These are phyloP conservation scores for Juncus effusus DNA, from an alignment of 176 grass and related monocot genomes.

Conservation along the genomic window DNA sequence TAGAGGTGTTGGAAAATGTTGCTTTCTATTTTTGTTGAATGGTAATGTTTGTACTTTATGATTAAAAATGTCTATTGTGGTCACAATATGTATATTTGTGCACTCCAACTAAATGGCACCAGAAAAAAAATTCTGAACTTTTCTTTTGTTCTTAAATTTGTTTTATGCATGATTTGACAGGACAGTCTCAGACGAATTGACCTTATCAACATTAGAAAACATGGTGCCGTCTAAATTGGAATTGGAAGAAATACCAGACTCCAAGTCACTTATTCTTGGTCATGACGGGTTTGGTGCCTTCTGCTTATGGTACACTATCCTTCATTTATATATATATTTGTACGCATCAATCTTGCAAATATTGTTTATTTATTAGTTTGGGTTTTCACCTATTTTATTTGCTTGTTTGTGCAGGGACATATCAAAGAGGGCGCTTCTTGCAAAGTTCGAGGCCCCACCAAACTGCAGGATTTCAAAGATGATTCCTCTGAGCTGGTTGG, in stretches of 20 bases:
- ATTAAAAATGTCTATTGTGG: too few relatives aligned
- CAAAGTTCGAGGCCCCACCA: constrained; percentile 34
- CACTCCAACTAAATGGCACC: too few relatives aligned
- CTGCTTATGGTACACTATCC: constrained; percentile 71
- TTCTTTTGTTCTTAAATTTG: too few relatives aligned
- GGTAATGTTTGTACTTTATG: too few relatives aligned
- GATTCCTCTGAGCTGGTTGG: constrained; percentile 59
- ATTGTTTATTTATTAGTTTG: too few relatives aligned
- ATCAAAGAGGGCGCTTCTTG: constrained; percentile 30
- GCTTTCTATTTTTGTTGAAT: too few relatives aligned
- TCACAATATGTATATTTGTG: too few relatives aligned
- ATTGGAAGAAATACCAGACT: constrained; percentile 62
- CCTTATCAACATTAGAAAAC: constrained; percentile 50
- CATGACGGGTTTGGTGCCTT: constrained; percentile 75
- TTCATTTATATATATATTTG: background rate
- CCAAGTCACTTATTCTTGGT: constrained; percentile 50
- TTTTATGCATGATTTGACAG: constrained; percentile 39
- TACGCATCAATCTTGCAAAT: too few relatives aligned
- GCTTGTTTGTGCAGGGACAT: constrained; percentile 43
- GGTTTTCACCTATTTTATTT: too few relatives aligned
- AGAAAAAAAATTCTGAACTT: too few relatives aligned
- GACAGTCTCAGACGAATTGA: constrained; percentile 52
- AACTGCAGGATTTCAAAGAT: constrained; percentile 64
- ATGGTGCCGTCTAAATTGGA: constrained; percentile 50
- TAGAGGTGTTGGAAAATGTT: too few relatives aligned